A percentile compares a stretch with the other conserved stretches of the same genome.
These are phyloP conservation scores for Scleromitrula shiraiana DNA, from an alignment of 2,329 filamentous ascomycete species.

Conservation along the genomic window DNA sequence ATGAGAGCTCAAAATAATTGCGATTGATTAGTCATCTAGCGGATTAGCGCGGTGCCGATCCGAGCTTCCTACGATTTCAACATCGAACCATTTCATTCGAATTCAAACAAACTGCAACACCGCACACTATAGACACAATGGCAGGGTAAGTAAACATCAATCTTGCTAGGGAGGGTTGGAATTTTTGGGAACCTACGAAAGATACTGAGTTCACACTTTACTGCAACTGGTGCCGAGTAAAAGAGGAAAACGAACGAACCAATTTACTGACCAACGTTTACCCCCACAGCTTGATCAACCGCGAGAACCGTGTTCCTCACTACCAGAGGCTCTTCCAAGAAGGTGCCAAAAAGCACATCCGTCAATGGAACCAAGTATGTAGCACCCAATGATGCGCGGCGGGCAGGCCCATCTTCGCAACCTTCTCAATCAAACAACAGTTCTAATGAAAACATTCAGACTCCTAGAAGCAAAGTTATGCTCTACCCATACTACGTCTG, in stretches of 20 bases:
- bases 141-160: conserved; percentile 31
- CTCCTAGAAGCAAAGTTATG: conserved; percentile 55
- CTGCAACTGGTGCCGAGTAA: too few species aligned
- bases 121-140: conserved; percentile 22
- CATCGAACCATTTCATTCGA: conserved; percentile 9
- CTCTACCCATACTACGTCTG: conserved; percentile 61
- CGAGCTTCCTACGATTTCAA: conserved; percentile 10
- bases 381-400: neutral
- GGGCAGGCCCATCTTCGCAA: neutral
- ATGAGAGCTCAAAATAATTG: neutral
- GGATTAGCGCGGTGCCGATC: conserved; percentile 5
- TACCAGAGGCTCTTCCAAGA: conserved; percentile 70
- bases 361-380: conserved; percentile 74
- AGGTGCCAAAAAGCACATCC: conserved; percentile 59
- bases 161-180: too few species aligned
- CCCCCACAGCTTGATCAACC: conserved; percentile 48
- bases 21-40: conserved; percentile 16
- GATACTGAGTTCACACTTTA: too few species aligned
- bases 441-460: conserved; percentile 34
- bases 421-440: neutral
- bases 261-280: conserved; percentile 2
- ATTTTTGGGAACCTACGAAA: too few species aligned
- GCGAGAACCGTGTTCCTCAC: conserved; percentile 67
- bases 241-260: neutral
- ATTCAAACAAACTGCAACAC: conserved; percentile 2